Base-by-base conservation (phyloP, 2,329 filamentous ascomycete species). In the Tolypocladium endophyticum region DNA sequence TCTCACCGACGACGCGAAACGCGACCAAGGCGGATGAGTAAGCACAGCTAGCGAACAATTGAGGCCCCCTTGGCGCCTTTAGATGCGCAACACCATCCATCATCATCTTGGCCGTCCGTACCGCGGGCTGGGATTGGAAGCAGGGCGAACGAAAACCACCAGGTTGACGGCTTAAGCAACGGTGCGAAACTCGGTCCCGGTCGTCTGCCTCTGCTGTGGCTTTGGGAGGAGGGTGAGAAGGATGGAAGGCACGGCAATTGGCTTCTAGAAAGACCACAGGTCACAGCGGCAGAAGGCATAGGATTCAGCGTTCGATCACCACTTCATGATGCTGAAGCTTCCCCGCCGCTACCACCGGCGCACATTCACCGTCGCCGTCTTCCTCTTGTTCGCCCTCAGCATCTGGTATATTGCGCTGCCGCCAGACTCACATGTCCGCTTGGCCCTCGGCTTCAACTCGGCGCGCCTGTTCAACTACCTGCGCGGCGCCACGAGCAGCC, bases 381-480 rank as follows among this genome's bases (percentile, higher is more conserved):
- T 70, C 18, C 55, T 69, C 36, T 41, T 69, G 47, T 57, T 72
- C n/a, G 60, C 64, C 8, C 61, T 68, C 54, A 64, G 62, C 50
- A 58, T 71, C 28, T 63, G 64, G 23, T 72, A 69, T 56, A 60
- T 69, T 28, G 60, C 70, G 11, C 67, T 72, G n/a, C 72, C 72
- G 12, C 68, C 68, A 18, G 70, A 72, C 61, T 73, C 72, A 12
- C 60, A 67, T 14, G 59, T 72, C 54, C 70, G 71, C 16, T 65
- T 74, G 14, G 72, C 72, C 23, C 36, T 74, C 54, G 63, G 66
- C 58, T 74, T 74, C 65, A 74, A 74, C 59, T 50, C 60, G 12
- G 63, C 67, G 35, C 70, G 73, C n/a, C 57, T 73, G 39, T 63
- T 68, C 50, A 70, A 71, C 57, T 60, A 66, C 30, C 60, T 76